These are phyloP conservation scores for Trametes sanguinea DNA, from an alignment of 768 basidiomycete genomes.

Conservation along the genomic window DNA sequence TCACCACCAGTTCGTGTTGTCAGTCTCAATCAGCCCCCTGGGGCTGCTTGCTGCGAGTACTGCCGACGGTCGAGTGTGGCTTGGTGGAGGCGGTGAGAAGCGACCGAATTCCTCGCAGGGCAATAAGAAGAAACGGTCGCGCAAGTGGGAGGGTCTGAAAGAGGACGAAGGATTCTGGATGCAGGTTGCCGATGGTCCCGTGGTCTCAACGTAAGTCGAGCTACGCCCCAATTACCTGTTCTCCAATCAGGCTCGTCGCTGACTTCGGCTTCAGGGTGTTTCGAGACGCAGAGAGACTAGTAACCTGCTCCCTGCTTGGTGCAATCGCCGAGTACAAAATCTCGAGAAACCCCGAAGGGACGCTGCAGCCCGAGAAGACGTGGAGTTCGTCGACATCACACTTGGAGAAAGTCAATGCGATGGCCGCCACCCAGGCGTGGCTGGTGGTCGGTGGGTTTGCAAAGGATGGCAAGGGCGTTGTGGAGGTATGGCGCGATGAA, in stretches of 20 bases:
- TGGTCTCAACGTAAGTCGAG: constrained; percentile 63
- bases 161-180: constrained; percentile 44
- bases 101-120: constrained; percentile 21
- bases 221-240: too few species aligned
- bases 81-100: constrained; percentile 72
- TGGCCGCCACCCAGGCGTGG: constrained; percentile 49
- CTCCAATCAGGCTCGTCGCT: neutral
- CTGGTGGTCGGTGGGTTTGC: constrained; percentile 65
- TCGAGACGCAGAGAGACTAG: constrained; percentile 44
- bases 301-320: constrained; percentile 65
- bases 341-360: constrained; percentile 38
- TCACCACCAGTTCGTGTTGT: constrained; percentile 78
- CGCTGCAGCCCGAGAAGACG: constrained; percentile 42
- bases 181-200: constrained; percentile 70
- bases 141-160: constrained; percentile 75
- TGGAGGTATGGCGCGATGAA: constrained; percentile 55
- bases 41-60: constrained; percentile 71
- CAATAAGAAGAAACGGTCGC: constrained; percentile 47
- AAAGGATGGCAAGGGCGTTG: constrained; percentile 56
- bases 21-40: constrained; percentile 54
- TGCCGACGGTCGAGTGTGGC: constrained; percentile 72
- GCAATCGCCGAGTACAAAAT: constrained; percentile 53
- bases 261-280: constrained; percentile 46
- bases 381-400: constrained; percentile 49
- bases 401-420: constrained; percentile 65